Conservation (phyloP, 1,139 yeast species). For the Protomyces gravidus region DNA sequence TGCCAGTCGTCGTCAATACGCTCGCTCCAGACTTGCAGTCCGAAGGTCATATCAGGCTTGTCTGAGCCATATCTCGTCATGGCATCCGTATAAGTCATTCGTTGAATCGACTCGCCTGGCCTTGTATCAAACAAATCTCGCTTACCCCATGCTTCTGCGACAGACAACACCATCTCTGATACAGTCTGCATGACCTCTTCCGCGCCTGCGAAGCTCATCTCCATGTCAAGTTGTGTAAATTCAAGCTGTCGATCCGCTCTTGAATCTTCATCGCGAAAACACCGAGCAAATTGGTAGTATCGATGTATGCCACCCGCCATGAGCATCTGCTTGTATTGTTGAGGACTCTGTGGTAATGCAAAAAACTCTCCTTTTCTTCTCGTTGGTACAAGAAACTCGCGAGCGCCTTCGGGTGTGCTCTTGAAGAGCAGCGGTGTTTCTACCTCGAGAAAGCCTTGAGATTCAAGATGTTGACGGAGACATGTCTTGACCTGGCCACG, state of each 20-base stretch:
- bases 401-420: conserved; percentile 97
- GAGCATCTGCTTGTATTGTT: conserved; percentile 86
- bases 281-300: conserved; percentile 86
- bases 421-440: conserved; percentile 92
- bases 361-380: conserved; percentile 60
- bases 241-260: conserved; percentile 96
- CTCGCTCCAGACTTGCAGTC: conserved; percentile 48
- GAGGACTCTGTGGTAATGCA: conserved; percentile 96
- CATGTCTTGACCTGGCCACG: conserved; percentile 59
- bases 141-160: conserved; percentile 22
- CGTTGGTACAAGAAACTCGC: conserved; percentile 92
- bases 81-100: conserved; percentile 63
- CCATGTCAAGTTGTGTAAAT: conserved; percentile 91
- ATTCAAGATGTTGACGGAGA: conserved; percentile 52
- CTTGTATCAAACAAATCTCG: conserved; percentile 37
- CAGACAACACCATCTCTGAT: conserved; percentile 49
- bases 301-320: conserved; percentile 89
- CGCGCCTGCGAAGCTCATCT: conserved; percentile 76
- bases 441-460: conserved; percentile 61
- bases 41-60: conserved; percentile 79
- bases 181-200: conserved; percentile 64
- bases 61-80: conserved; percentile 78
- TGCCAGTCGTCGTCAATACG: not conserved
- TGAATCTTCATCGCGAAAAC: conserved; percentile 93
- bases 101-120: conserved; percentile 36